Base-by-base conservation (phyloP, 192 early-diverging fungal genomes). In the Entophlyctis luteolus region DNA sequence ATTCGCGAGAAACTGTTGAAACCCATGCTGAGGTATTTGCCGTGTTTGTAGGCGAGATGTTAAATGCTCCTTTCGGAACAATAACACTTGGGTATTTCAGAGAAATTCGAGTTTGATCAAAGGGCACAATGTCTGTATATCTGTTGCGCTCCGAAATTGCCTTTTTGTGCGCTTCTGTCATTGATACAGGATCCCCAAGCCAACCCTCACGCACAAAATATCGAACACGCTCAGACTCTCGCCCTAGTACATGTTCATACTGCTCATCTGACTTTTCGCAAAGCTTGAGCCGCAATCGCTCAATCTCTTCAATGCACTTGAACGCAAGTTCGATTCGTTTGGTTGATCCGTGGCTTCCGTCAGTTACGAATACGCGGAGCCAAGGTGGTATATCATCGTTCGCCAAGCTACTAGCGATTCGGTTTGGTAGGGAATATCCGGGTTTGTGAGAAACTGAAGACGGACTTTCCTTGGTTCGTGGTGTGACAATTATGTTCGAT, bases 111-210 rank as follows among this genome's bases (percentile, higher is more conserved):
- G 46, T 74, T 20, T 58, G n/a, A 49, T 83, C 81, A 65, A 67
- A 85, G 20, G 83, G 83, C 14, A 79, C 47, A 25, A 85, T 81
- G 53, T 85, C 79, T 42, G 32, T 54, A 55, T 85, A 85, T 14
- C 83, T 58, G 62, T 78, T 80, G 14, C 71, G 62, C 8, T 48
- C 48, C 38, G 20, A 23, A 12, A 31, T 49, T 5, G 32, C 48
- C 32, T 59, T 23, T 6, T 22, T 35, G 27, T 46, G 33, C 18
- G 68, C 58, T 14, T 67, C 68, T 20, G 32, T 50, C 12, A 32
- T 27, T 27, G 46, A 16, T 12, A 22, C 38, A 4, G n/a, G n/a
- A n/a, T n/a, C n/a, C n/a, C n/a, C n/a, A n/a, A n/a, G n/a, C n/a
- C n/a, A n/a, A n/a, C n/a, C n/a, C n/a, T n/a, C n/a, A n/a, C n/a